phyloP scores from a whole-genome alignment of 257 asterid species.

The Solanum appendiculatum region DNA sequence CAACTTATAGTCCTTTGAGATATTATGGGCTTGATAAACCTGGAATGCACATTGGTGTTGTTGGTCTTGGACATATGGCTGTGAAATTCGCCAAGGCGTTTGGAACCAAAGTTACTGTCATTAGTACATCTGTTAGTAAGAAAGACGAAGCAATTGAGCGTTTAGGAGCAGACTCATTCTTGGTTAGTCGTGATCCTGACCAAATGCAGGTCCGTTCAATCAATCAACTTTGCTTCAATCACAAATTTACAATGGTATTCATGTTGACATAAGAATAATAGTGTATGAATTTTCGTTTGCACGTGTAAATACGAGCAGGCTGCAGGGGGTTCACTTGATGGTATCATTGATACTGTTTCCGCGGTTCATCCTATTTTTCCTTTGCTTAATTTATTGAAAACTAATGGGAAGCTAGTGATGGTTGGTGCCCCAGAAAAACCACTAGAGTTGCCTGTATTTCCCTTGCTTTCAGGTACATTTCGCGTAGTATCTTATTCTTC shows the following conservation, averaged over 20 bases:
- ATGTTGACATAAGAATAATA: background rate
- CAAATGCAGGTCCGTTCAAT: conserved; percentile 18
- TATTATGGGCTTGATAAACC: conserved; percentile 38
- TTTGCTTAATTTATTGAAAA: conserved; percentile 16
- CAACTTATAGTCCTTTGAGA: conserved; percentile 33
- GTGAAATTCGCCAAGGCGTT: conserved; percentile 45
- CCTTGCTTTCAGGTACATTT: conserved; percentile 15
- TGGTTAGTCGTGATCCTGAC: conserved; percentile 32
- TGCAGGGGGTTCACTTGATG: conserved; percentile 22
- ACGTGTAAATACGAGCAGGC: conserved; percentile 1
- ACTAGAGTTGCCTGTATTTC: conserved; percentile 17
- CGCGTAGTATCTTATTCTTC: background rate
- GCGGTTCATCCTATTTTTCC: conserved; percentile 18
- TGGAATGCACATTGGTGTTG: conserved; percentile 32
- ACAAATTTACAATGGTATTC: background rate
- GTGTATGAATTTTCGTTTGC: background rate
- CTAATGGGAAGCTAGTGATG: conserved; percentile 21
- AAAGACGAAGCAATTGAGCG: conserved; percentile 26
- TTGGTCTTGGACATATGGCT: conserved; percentile 42
- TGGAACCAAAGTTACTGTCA: conserved; percentile 34
- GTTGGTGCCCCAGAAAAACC: conserved; percentile 20
- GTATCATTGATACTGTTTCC: conserved; percentile 32
- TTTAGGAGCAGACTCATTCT: conserved; percentile 34
- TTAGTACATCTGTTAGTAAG: conserved; percentile 30
- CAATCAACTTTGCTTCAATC: background rate